Conservation (phyloP, 179 eudicot species). For the Silene vulgaris region DNA sequence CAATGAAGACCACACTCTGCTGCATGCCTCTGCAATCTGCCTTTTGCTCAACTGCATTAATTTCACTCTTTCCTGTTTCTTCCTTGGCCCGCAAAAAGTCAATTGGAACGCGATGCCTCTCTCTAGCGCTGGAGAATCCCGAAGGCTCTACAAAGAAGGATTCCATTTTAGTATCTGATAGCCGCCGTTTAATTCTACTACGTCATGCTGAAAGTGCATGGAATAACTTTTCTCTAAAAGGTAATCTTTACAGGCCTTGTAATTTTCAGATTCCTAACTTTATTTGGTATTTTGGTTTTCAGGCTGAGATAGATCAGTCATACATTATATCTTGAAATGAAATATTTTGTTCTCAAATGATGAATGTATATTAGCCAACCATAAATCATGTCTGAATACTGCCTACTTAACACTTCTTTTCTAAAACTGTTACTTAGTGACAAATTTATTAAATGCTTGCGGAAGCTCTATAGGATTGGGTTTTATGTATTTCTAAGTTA, state of each 20-base stretch:
- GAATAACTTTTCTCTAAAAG: slow-evolving; percentile 51
- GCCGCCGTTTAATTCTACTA: slow-evolving; percentile 71
- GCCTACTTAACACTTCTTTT: too few relatives aligned
- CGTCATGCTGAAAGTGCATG: slow-evolving; percentile 83
- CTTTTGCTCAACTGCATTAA: slow-evolving; percentile 11
- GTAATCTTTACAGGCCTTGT: slow-evolving; percentile 29
- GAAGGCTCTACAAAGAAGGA: slow-evolving; percentile 34
- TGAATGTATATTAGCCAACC: too few relatives aligned
- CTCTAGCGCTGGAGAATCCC: slow-evolving; percentile 25
- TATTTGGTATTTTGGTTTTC: not conserved
- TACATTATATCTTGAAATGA: not conserved
- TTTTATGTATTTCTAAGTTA: too few relatives aligned
- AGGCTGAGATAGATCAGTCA: not conserved
- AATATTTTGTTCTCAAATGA: too few relatives aligned
- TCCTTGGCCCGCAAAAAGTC: slow-evolving; percentile 12
- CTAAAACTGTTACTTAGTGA: too few relatives aligned
- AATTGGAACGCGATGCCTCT: slow-evolving; percentile 15
- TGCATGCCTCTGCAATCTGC: slow-evolving; percentile 21
- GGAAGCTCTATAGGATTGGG: too few relatives aligned
- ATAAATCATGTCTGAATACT: too few relatives aligned
- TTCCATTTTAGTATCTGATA: slow-evolving; percentile 25
- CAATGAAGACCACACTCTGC: slow-evolving; percentile 27
- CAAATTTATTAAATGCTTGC: too few relatives aligned
- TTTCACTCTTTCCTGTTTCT: slow-evolving; percentile 20
- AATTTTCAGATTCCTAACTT: not conserved